phyloP scores from a whole-genome alignment of 768 basidiomycete genomes.

The Phaeotremella skinneri region DNA sequence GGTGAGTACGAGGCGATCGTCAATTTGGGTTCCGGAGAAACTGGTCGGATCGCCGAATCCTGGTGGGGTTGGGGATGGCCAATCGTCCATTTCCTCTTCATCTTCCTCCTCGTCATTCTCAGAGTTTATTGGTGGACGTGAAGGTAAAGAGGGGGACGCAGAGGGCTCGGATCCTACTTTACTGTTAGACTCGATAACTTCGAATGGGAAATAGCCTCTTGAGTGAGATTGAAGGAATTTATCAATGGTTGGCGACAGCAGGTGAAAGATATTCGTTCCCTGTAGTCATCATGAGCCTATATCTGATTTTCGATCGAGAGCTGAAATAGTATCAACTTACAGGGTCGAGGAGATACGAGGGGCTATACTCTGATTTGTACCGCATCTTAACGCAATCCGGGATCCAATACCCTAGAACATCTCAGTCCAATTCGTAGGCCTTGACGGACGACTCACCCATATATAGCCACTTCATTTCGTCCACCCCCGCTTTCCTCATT shows the following conservation, averaged over 20 bases:
- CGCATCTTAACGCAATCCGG: constrained; percentile 90
- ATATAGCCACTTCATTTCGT: constrained; percentile 68
- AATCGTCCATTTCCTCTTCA: constrained; percentile 18
- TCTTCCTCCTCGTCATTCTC: constrained; percentile 28
- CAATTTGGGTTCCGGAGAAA: constrained; percentile 28
- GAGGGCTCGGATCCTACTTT: background rate
- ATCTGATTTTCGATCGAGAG: background rate
- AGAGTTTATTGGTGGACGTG: background rate
- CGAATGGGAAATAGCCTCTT: constrained; percentile 59
- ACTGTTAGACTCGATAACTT: constrained; percentile 51
- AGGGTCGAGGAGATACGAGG: constrained; percentile 84
- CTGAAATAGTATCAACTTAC: constrained; percentile 53
- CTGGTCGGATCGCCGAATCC: constrained; percentile 41
- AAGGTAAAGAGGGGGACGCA: background rate
- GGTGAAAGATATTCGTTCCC: constrained; percentile 77
- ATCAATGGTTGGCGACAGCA: constrained; percentile 64
- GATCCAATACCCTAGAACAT: constrained; percentile 78
- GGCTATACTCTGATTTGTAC: constrained; percentile 90
- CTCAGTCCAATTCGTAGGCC: background rate
- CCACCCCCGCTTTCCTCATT: constrained; percentile 67
- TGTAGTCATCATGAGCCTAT: constrained; percentile 49
- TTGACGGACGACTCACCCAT: constrained; percentile 64
- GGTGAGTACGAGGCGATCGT: constrained; percentile 23
- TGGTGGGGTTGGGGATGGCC: constrained; percentile 49
- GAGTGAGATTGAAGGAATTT: constrained; percentile 61